Evolutionary conservation across 2,329 filamentous ascomycete species (phyloP), one percentile per base, ranked within the genome.

Genomic region (Leptodontidium sp.): DNA sequence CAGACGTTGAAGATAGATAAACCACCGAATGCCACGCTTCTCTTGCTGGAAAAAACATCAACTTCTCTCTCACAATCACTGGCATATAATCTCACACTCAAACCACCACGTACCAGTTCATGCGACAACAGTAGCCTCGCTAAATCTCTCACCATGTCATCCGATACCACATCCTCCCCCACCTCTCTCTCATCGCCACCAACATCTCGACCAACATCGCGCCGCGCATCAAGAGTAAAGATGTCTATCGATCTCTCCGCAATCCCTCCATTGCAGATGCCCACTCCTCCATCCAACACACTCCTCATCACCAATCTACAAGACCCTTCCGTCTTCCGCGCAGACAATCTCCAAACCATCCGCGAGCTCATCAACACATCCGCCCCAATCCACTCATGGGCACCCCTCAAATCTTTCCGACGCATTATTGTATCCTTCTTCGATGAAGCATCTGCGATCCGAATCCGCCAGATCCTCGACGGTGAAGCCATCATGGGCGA

Each of bases 301-400:
- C 89, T 96, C 67, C 88, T 96, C 77, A 91, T 96, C 78, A 96
- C 93, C 76, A 93, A 93, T 82, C 88, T 96, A 69, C 83, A 90
- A 77, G 88, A 93, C 73, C 82, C 85, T 68, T 89, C 91, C 76
- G 89, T 93, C 82, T 96, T 95, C 85, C 84, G 87, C 68, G 84
- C 91, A 21, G 86, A 90, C 71, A 93, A 93, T 80, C 85, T 95
- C 68, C 87, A 91, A 75, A 88, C 87, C 70, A 92, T 95, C 76
- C 90, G 89, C 78, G 85, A 89, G 65, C 88, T 93, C 68, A 90
- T 96, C 79, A 83, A 87, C 76, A 80, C 86, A 61, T 88, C 90
- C n/a, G 91, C 91, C 2, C 85, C 88, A 62, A 88, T 95, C 72
- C 90, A 93, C 81, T 89, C 90, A 68, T 96, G 92, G 86, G 88